Percentiles rank a stretch among this genome's conserved stretches.
These are phyloP conservation scores for Salix udensis DNA, from an alignment of 345 rosid genomes.

Conservation along the genomic window DNA sequence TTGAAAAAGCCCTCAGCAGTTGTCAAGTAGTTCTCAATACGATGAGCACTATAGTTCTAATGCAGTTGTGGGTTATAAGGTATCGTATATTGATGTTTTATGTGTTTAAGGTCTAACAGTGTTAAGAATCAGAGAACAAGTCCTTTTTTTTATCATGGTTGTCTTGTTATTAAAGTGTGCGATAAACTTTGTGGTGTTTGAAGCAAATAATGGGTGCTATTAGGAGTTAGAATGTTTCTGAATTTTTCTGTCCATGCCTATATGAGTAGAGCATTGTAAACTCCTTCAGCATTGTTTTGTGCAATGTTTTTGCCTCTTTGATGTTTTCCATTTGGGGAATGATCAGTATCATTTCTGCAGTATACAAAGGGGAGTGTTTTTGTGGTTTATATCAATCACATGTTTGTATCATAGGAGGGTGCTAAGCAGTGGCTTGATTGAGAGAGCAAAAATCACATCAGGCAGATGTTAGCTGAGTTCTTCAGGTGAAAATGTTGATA, in stretches of 20 bases:
- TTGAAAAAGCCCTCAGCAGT: neutral
- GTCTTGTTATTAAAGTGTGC: neutral
- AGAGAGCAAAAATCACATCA: neutral
- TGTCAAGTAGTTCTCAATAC: neutral
- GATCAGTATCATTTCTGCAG: neutral
- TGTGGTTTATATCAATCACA: neutral
- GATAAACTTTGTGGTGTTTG: neutral
- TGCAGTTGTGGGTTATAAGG: neutral
- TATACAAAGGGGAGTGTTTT: neutral
- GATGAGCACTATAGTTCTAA: neutral
- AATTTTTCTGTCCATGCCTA: neutral
- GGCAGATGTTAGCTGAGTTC: conserved; percentile 2
- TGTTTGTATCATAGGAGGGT: neutral
- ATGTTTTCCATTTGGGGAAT: neutral
- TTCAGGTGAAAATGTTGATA: conserved; percentile 42
- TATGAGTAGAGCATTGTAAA: neutral
- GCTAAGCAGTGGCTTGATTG: neutral
- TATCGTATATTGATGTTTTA: neutral
- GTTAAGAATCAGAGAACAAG: neutral
- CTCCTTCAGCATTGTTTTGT: neutral
- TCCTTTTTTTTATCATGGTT: neutral
- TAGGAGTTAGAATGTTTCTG: neutral
- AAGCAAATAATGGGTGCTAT: neutral
- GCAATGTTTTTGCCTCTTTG: neutral
- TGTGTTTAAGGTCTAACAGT: neutral